Conservation (phyloP, 192 early-diverging fungal genomes). For the Phlyctochytrium arcticum region DNA sequence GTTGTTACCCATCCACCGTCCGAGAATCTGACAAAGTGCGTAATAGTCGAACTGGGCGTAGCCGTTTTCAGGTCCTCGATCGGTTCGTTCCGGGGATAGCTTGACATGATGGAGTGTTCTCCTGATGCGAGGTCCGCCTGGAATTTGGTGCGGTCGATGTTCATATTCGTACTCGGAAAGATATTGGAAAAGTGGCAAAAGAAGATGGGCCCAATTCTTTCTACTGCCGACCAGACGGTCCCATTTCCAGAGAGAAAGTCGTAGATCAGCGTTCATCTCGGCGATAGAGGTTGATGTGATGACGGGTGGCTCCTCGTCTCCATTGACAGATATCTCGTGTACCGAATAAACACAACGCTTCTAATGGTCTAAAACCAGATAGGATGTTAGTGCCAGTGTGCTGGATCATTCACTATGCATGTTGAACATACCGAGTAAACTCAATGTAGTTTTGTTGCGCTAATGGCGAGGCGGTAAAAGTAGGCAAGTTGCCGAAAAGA, state of each 20-base stretch:
- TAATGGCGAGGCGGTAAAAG: too few relatives aligned
- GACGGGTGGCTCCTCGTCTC: too few relatives aligned
- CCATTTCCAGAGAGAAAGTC: neutral
- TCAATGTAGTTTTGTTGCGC: neutral
- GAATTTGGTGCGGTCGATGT: neutral
- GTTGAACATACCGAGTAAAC: neutral
- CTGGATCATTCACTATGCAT: too few relatives aligned
- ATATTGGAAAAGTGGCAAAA: neutral
- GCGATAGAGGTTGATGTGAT: neutral
- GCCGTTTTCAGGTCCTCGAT: neutral
- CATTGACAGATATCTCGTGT: too few relatives aligned
- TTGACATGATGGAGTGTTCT: too few relatives aligned
- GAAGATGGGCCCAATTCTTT: neutral
- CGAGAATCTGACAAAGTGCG: neutral
- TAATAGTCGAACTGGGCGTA: constrained; percentile 1
- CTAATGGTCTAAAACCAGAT: too few relatives aligned
- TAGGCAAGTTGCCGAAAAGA: neutral
- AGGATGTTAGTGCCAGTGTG: too few relatives aligned
- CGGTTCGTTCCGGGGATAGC: neutral
- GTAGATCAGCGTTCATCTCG: neutral
- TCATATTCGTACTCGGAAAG: neutral
- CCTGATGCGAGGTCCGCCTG: too few relatives aligned
- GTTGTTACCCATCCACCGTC: neutral
- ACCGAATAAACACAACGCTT: too few relatives aligned
- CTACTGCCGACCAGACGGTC: neutral